These are phyloP conservation scores for Globisporangium uncinulatum DNA, from an alignment of 352 stramenopile genomes.

Conservation along the genomic window DNA sequence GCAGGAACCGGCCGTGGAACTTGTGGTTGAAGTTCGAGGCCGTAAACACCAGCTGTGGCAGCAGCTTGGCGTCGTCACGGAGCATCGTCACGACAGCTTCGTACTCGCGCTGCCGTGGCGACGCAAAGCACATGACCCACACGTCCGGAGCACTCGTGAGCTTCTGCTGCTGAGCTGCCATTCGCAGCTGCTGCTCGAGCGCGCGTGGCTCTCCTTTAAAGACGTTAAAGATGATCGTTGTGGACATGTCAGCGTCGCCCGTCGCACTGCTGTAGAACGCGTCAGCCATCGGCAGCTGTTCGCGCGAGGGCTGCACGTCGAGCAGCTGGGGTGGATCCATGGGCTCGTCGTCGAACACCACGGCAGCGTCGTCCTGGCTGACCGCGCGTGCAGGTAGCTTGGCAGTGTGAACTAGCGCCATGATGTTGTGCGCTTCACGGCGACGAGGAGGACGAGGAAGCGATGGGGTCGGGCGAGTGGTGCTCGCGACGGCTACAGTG, in stretches of 20 bases:
- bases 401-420: constrained; percentile 3
- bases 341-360: neutral
- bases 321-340: neutral
- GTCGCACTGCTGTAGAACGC: constrained; percentile 29
- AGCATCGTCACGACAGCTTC: constrained; percentile 27
- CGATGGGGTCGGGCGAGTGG: no score
- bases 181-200: constrained; percentile 36
- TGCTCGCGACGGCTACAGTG: neutral
- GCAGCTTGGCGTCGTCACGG: constrained; percentile 16
- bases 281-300: constrained; percentile 29
- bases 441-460: no score
- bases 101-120: constrained; percentile 35
- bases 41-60: constrained; percentile 29
- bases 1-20: constrained; percentile 43
- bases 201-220: constrained; percentile 46
- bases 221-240: constrained; percentile 72
- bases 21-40: constrained; percentile 47
- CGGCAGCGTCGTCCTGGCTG: neutral
- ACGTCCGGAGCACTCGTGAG: constrained; percentile 29
- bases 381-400: neutral
- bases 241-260: constrained; percentile 33
- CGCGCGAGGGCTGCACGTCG: constrained; percentile 1
- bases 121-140: constrained; percentile 68
- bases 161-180: constrained; percentile 27
- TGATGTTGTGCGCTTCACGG: constrained; percentile 3